Base-by-base conservation (phyloP, 169 alveolate genomes). In the Plasmodium cynomolgi region DNA sequence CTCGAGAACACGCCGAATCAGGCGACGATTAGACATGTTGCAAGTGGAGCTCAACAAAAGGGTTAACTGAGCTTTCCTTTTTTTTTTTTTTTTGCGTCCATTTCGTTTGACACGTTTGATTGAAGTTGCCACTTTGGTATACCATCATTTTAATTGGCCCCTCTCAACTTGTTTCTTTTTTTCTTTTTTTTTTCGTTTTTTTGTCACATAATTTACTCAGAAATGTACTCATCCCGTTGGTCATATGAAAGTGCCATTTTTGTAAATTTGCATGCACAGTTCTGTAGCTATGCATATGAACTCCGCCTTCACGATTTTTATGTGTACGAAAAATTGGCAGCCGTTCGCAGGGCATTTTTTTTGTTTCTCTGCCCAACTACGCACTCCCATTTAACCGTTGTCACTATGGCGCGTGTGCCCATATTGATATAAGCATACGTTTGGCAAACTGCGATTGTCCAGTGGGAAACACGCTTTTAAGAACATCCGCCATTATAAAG, bases 21-120 rank as follows among this genome's bases (percentile, higher is more conserved):
- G 93, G 68, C 79, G 81, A 58, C 79, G 93, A 77, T 54, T 86
- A 75, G 93, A 86, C 71, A 54, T 75, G 81, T 56, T 86, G 50
- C 31, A 86, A 50, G 33, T 47, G 73, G 86, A 86, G 29, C 74
- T 86, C 44, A 41, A 73, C 33, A 84, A 75, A 72, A 84, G 93
- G 50, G 17, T 84, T n/a, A 44, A 9, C 23, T 81, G 41, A 81
- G 13, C 8, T 81, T 50, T 81, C 11, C n/a, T n/a, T 81, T 20
- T 41, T 84, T 56, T 41, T 84, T 72, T 73, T 84, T 23, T 84
- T 11, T 71, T 84, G 20, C 11, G 62, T 81, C 50, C 58, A 54
- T 23, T 74, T 13, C 39, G 39, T 74, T 74, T 56, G 23, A 39
- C 47, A 39, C 47, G 9, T 39, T 39, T 39, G 7, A 39, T 39